Percentiles rank a stretch among this genome's conserved stretches.
These are phyloP conservation scores for Aleurites moluccanus DNA, from an alignment of 441 rosid species.

Conservation along the genomic window DNA sequence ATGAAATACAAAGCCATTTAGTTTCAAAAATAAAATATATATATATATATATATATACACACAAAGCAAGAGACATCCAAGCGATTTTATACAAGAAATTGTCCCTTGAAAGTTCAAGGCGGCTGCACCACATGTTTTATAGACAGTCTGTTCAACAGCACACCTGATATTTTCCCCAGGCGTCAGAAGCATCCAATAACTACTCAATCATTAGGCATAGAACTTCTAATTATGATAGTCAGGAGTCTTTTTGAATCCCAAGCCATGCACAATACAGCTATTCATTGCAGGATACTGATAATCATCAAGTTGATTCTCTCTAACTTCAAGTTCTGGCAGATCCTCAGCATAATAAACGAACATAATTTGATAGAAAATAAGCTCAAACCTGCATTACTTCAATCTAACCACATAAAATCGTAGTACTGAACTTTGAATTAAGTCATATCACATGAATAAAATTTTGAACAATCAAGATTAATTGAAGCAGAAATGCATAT, in stretches of 20 bases:
- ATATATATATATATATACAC: too few species aligned
- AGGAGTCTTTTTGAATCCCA: background rate
- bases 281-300: background rate
- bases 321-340: too few species aligned
- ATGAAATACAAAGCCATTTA: background rate
- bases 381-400: too few species aligned
- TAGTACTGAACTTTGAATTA: too few species aligned
- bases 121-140: background rate
- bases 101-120: background rate
- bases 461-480: background rate
- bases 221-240: background rate
- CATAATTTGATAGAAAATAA: too few species aligned
- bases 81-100: background rate
- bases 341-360: too few species aligned
- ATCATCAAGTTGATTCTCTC: background rate
- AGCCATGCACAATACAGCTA: background rate
- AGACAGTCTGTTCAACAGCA: background rate
- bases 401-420: too few species aligned
- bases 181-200: background rate
- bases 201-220: background rate
- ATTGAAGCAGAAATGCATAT: background rate
- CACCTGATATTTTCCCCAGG: background rate
- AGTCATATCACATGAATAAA: too few species aligned
- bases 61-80: too few species aligned
- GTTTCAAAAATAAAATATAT: too few species aligned